Base-by-base conservation (phyloP, 1,284 basidiomycete genomes). In the Mrakiaceae sp. region DNA sequence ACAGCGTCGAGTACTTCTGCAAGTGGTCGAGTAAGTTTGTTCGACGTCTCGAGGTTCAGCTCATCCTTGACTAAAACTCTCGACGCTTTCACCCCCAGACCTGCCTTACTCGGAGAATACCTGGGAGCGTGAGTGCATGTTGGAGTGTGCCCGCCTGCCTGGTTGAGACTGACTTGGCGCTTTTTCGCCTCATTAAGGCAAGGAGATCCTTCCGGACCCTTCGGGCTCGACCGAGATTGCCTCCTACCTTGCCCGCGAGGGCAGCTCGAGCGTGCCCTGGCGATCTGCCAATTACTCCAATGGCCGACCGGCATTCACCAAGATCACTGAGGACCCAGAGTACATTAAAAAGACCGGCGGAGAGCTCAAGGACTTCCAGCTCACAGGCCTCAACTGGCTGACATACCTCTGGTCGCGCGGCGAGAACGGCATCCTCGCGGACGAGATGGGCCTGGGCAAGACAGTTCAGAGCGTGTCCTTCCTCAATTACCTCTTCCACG, bases 391-490 rank as follows among this genome's bases (percentile, higher is more conserved):
- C 69, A 98, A 98, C 75, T 99, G 96, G 96, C 82, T 99, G 39
- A 90, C 91, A 1, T 98, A 96, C 75, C 80, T 95, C 7, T 98
- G 95, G 95, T 87, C 83, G 71, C 86, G 92, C 70, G 90, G 90
- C 39, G 88, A 96, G 71, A 98, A 98, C 73, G 96, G 96, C 46
- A 98, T 99, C 70, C 80, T 99, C 44, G 96, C 96, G 0, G 96
- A 99, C 73, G 96, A 99, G 82, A 99, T 98, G 96, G 96, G 96
- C 75, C 86, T 98, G 16, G 96, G 96, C 63, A 98, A 98, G 83
- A 81, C 95, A 5, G 94, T 99, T 9, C 96, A 98, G 80, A 96
- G 93, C 0, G 95, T 98, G 27, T 79, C 93, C 0, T 97, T 96
- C 79, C 81, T 99, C 47, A 95, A 92, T 0, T 98, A 91, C 74